Percentiles rank a stretch among this genome's conserved stretches.
These are phyloP conservation scores for Pichia sp. DNA, from an alignment of 1,139 yeast genomes.

Conservation along the genomic window DNA sequence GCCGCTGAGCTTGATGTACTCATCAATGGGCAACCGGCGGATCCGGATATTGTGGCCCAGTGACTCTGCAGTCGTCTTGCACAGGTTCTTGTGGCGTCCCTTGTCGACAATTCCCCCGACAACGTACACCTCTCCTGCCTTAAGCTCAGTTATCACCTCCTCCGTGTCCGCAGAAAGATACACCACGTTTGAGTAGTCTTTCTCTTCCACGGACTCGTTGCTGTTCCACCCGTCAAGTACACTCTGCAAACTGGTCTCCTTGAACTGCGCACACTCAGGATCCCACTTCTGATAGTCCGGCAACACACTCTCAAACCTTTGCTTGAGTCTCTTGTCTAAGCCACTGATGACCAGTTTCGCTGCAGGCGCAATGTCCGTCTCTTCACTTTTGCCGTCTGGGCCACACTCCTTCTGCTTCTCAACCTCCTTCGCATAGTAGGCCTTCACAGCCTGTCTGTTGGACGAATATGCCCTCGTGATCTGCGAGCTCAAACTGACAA, in stretches of 20 bases:
- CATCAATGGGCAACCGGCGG: constrained; percentile 81
- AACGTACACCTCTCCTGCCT: constrained; percentile 69
- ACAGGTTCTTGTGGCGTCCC: constrained; percentile 79
- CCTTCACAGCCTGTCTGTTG: constrained; percentile 51
- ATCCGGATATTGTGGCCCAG: constrained; percentile 56
- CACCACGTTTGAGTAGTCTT: constrained; percentile 42
- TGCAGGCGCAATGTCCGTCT: constrained; percentile 33
- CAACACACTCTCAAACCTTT: constrained; percentile 63
- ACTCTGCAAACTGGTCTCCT: constrained; percentile 40
- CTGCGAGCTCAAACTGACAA: constrained; percentile 73
- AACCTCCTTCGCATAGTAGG: constrained; percentile 10
- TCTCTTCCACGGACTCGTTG: neutral
- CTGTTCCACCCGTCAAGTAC: constrained; percentile 12
- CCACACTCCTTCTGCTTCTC: constrained; percentile 1
- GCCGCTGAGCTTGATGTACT: constrained; percentile 77
- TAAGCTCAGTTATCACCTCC: constrained; percentile 55
- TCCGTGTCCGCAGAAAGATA: constrained; percentile 89
- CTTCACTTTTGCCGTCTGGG: neutral
- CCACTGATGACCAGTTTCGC: constrained; percentile 61
- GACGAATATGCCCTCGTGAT: constrained; percentile 78
- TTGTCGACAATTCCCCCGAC: constrained; percentile 97
- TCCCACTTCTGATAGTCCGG: constrained; percentile 63
- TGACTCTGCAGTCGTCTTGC: constrained; percentile 74
- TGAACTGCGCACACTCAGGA: constrained; percentile 46
- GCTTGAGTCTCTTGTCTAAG: constrained; percentile 59